Evolutionary conservation across 202 grass and related monocot genomes (phyloP).

Genomic region (Schoenoplectus triqueter): DNA sequence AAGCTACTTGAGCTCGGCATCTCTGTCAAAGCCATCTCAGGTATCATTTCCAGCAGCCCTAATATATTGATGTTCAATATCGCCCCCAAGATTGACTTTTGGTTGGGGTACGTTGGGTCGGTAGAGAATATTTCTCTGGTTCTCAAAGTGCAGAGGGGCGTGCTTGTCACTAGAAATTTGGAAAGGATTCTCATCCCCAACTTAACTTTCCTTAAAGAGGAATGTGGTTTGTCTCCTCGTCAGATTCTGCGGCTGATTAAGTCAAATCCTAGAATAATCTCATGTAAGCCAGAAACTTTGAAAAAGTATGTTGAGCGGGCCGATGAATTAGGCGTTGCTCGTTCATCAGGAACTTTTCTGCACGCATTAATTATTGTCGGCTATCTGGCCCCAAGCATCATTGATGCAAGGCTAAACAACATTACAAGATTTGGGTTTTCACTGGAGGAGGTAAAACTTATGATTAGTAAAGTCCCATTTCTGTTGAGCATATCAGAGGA

Average conservation of each 20-base stretch:
- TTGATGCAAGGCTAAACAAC: neutral
- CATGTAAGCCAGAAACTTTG: neutral
- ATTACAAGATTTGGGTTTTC: conserved; percentile 27
- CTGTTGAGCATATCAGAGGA: conserved; percentile 34
- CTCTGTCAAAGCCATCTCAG: neutral
- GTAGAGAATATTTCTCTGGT: no score
- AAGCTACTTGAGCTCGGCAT: conserved; percentile 38
- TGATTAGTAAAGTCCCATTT: conserved; percentile 28
- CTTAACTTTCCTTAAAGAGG: neutral
- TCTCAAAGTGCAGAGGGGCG: no score
- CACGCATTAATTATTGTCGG: neutral
- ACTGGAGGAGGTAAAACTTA: conserved; percentile 18
- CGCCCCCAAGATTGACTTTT: no score
- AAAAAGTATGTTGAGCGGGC: neutral
- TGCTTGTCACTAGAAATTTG: no score
- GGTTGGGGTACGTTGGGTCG: no score
- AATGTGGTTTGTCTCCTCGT: neutral
- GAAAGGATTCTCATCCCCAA: neutral
- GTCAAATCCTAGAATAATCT: neutral
- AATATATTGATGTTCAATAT: no score
- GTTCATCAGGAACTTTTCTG: conserved; percentile 21
- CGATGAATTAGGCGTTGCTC: neutral
- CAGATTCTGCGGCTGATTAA: neutral
- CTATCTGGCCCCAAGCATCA: neutral
- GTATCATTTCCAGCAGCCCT: conserved; percentile 14